These are phyloP conservation scores for Didymellaceae sp. DNA, from an alignment of 2,329 filamentous ascomycete species.

Conservation along the genomic window DNA sequence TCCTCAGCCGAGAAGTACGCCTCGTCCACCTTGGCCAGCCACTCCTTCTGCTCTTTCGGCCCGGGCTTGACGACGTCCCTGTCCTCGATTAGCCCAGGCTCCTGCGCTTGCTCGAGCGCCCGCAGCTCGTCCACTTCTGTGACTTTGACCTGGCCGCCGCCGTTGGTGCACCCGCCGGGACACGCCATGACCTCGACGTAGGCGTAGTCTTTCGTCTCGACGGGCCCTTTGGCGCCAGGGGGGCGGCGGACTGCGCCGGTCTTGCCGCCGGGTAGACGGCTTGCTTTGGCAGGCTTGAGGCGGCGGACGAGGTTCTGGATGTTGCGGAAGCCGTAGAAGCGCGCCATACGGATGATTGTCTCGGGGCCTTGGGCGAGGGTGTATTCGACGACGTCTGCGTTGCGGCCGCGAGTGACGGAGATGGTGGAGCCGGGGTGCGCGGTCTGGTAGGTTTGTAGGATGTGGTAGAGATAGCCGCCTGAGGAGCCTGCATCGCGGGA, in stretches of 20 bases:
- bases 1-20: conserved; percentile 82
- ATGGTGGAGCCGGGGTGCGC: conserved; percentile 75
- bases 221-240: conserved; percentile 63
- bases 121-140: conserved; percentile 69
- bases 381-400: conserved; percentile 91
- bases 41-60: conserved; percentile 82
- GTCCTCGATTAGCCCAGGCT: conserved; percentile 17
- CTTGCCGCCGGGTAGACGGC: conserved; percentile 54
- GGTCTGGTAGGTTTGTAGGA: conserved; percentile 76
- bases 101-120: conserved; percentile 36
- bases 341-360: conserved; percentile 60
- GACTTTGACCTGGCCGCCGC: conserved; percentile 91
- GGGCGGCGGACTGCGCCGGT: conserved; percentile 65
- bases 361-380: conserved; percentile 62
- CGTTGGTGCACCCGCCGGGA: conserved; percentile 97
- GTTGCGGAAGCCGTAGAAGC: conserved; percentile 97
- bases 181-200: conserved; percentile 99
- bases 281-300: conserved; percentile 79
- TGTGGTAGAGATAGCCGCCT: conserved; percentile 86
- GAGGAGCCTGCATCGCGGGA: conserved; percentile 74
- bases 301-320: conserved; percentile 97
- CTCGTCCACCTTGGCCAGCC: conserved; percentile 60
- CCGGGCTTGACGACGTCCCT: conserved; percentile 61
- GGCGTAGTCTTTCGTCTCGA: conserved; percentile 73
- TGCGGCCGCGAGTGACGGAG: conserved; percentile 76